Percentiles rank a stretch among this genome's conserved stretches.
phyloP scores from a whole-genome alignment of 208 protist genomes.

The Herpetomonas samuelpessoai region DNA sequence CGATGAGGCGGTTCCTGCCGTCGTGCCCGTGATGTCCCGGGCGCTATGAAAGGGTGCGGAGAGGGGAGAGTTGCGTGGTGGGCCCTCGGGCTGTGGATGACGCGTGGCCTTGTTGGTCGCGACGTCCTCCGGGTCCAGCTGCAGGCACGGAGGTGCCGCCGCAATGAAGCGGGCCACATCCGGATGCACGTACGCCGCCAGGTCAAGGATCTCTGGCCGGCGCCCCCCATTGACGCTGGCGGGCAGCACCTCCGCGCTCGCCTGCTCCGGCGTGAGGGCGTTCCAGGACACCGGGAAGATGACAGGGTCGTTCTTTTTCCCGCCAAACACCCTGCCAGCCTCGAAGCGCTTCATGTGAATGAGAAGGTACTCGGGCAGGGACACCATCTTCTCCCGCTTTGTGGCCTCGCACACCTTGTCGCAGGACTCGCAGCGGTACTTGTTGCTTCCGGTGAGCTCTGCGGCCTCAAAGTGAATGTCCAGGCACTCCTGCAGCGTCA shows the following conservation, averaged over 20 bases:
- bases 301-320: constrained; percentile 81
- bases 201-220: constrained; percentile 53
- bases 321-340: constrained; percentile 59
- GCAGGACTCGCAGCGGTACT: constrained; percentile 81
- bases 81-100: too few species aligned
- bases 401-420: constrained; percentile 62
- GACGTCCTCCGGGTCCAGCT: neutral
- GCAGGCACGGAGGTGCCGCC: constrained; percentile 17
- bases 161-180: constrained; percentile 22
- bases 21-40: neutral
- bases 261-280: constrained; percentile 20
- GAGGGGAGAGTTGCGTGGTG: neutral
- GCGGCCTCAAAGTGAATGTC: constrained; percentile 83
- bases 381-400: constrained; percentile 65
- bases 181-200: constrained; percentile 58
- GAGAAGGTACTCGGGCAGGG: constrained; percentile 79
- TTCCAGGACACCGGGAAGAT: constrained; percentile 78
- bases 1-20: neutral
- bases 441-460: constrained; percentile 59
- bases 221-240: neutral
- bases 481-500: constrained; percentile 87
- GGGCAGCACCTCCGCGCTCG: constrained; percentile 3
- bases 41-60: neutral
- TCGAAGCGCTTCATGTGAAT: constrained; percentile 90
- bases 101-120: neutral